Base-by-base conservation (phyloP, 768 basidiomycete genomes). In the Suillus tomentosus region DNA sequence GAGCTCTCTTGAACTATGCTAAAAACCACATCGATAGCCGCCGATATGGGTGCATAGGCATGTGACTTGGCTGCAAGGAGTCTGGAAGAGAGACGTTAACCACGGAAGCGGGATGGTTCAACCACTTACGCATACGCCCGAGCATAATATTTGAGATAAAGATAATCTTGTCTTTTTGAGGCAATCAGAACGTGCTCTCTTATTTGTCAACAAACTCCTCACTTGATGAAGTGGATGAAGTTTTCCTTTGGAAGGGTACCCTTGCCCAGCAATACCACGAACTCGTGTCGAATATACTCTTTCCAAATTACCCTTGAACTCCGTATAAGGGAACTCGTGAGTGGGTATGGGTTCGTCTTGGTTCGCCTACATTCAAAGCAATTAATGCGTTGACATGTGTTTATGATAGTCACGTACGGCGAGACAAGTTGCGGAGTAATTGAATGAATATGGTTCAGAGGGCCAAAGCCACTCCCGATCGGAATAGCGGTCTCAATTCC, bases 151-250 rank as follows among this genome's bases (percentile, higher is more conserved):
- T 86, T 89, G 54, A 92, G 79, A 74, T 91, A 94, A 48, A 83
- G 81, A 71, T 94, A 93, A 70, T 94, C 93, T 68, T 95, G 94
- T 68, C 91, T 92, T 66, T 2, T 39, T 24, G 39, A 15, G 24
- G 27, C 37, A 39, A 42, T 31, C 36, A 37, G 45, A 61, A 5
- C 60, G 24, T n/a, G 34, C 15, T 27, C 31, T 37, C n/a, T 15
- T 19, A 6, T 27, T 34, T 19, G 10, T 4, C 2, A 61, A 4
- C 31, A 14, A 17, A 27, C 1, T 39, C 31, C 86, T 58, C 63
- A 93, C 92, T 88, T 90, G 76, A 96, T 88, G 72, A 96, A 97
- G 70, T 95, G 88, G 15, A 90, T 70, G 74, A 96, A 98, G 24
- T 81, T 77, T n/a, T 85, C 79, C 45, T 75, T 77, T 0, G 85